A percentile compares a stretch with the other conserved stretches of the same genome.
phyloP scores from a whole-genome alignment of 1,284 basidiomycete species.

The Trametes hirsuta region DNA sequence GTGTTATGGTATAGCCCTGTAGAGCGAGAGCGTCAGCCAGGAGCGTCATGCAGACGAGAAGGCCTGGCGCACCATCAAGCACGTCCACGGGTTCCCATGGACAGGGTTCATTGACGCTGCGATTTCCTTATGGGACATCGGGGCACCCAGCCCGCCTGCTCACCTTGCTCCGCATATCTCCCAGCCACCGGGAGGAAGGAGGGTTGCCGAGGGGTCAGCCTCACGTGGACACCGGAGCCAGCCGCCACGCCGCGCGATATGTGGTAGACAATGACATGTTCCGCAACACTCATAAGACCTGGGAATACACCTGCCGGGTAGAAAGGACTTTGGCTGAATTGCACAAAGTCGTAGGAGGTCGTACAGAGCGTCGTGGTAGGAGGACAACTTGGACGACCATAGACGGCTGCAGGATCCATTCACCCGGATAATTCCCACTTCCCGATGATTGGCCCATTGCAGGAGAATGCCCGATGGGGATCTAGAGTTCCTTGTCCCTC shows the following conservation, averaged over 20 bases:
- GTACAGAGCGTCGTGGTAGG: too few species aligned
- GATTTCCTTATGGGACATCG: slow-evolving; percentile 1
- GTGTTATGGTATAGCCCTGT: slow-evolving; percentile 8
- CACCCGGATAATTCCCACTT: too few species aligned
- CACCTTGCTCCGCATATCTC: background rate
- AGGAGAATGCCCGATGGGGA: too few species aligned
- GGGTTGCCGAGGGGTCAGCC: slow-evolving; percentile 5
- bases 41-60: slow-evolving; percentile 18
- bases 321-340: too few species aligned
- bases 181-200: slow-evolving; percentile 2
- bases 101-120: slow-evolving; percentile 4
- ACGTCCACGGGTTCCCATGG: slow-evolving; percentile 7
- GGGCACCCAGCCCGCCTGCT: background rate
- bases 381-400: too few species aligned
- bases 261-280: background rate
- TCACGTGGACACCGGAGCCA: slow-evolving; percentile 12
- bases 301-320: background rate
- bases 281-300: background rate
- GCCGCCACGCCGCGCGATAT: background rate
- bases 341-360: too few species aligned
- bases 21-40: slow-evolving; percentile 5
- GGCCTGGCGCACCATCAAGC: slow-evolving; percentile 12
- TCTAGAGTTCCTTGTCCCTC: too few species aligned
- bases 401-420: too few species aligned
- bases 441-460: too few species aligned